Evolutionary conservation across 108 stramenopile species (phyloP).

Genomic region (Aurantiochytrium sp.): DNA sequence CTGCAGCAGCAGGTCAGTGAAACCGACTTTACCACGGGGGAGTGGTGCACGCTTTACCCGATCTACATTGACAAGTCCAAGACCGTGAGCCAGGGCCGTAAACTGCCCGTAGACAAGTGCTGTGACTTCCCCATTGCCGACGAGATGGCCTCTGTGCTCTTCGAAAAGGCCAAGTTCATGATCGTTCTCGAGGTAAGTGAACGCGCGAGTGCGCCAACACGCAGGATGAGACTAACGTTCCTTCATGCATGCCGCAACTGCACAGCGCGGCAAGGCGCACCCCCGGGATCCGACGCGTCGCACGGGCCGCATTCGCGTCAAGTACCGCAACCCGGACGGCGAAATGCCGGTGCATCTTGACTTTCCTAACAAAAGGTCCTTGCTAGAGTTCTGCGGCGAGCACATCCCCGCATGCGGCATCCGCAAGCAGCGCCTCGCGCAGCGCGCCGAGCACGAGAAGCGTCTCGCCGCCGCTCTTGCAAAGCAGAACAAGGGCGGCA

Average conservation of each 20-base stretch:
- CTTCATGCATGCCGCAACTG: too few relatives aligned
- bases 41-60: slow-evolving; percentile 23
- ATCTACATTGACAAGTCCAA: background rate
- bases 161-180: background rate
- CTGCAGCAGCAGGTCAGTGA: background rate
- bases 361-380: background rate
- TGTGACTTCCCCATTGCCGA: slow-evolving; percentile 2
- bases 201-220: too few relatives aligned
- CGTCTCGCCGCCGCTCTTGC: background rate
- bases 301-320: slow-evolving; percentile 24
- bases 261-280: slow-evolving; percentile 16
- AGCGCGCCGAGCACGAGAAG: background rate
- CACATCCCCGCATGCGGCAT: background rate
- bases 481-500: background rate
- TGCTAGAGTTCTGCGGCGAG: background rate
- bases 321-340: background rate
- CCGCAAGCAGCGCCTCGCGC: background rate
- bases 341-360: background rate
- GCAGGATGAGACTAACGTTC: too few relatives aligned
- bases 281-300: background rate
- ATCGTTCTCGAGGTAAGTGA: background rate
- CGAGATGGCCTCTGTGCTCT: background rate
- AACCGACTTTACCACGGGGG: slow-evolving; percentile 5
- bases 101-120: background rate
- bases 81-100: background rate